Evolutionary conservation across 2,329 filamentous ascomycete species (phyloP).

Genomic region (Claviceps lovelessii): DNA sequence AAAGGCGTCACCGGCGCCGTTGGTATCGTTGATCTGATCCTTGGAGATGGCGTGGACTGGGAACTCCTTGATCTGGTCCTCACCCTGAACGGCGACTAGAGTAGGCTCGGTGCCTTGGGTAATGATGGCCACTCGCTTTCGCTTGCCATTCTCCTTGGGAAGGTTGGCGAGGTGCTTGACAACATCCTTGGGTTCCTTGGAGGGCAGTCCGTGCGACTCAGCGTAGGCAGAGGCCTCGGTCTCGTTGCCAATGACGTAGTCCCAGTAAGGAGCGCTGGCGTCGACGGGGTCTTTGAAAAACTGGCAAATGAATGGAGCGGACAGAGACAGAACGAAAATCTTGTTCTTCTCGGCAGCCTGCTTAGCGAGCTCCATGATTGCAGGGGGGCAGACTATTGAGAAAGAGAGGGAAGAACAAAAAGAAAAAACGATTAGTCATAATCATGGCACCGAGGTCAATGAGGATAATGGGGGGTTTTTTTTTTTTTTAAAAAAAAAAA

Average conservation of each 20-base stretch:
- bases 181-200: slow-evolving; percentile 69
- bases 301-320: slow-evolving; percentile 87
- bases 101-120: slow-evolving; percentile 92
- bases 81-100: slow-evolving; percentile 62
- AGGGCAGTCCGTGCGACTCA: slow-evolving; percentile 60
- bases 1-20: slow-evolving; percentile 92
- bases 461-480: no score
- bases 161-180: slow-evolving; percentile 73
- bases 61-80: slow-evolving; percentile 59
- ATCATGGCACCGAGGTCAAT: background rate
- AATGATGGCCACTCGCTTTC: slow-evolving; percentile 75
- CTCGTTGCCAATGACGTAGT: slow-evolving; percentile 95
- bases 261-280: slow-evolving; percentile 76
- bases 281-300: slow-evolving; percentile 97
- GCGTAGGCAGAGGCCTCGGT: slow-evolving; percentile 82
- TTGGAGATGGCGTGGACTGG: slow-evolving; percentile 65
- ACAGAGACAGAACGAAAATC: slow-evolving; percentile 79
- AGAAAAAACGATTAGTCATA: background rate
- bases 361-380: slow-evolving; percentile 78
- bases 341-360: slow-evolving; percentile 86
- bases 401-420: background rate
- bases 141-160: slow-evolving; percentile 80
- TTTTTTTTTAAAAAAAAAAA: no score
- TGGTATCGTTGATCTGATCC: slow-evolving; percentile 84
- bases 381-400: slow-evolving; percentile 61